Conservation (phyloP, 192 early-diverging fungal genomes). For the Neocallimastix lanati region DNA sequence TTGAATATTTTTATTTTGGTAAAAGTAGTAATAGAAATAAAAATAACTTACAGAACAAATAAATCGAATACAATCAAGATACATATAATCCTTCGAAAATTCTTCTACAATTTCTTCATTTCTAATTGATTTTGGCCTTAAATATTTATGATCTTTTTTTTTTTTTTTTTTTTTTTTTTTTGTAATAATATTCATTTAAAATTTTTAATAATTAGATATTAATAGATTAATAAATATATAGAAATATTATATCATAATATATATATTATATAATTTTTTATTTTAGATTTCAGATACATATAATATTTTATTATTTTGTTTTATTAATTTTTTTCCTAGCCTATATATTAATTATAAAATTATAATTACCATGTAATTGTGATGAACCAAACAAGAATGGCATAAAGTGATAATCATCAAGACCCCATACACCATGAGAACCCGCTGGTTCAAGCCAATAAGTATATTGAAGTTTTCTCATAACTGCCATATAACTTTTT, state of each 20-base stretch:
- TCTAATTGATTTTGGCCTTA: conserved; percentile 58
- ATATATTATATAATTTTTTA: too few species aligned
- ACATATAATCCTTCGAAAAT: conserved; percentile 59
- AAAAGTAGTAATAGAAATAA: too few species aligned
- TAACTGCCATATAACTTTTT: conserved; percentile 61
- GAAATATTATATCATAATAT: too few species aligned
- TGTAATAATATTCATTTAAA: too few species aligned
- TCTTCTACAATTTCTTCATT: conserved; percentile 33
- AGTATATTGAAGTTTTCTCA: conserved; percentile 71
- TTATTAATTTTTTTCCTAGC: too few species aligned
- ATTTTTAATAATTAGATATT: too few species aligned
- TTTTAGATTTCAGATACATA: too few species aligned
- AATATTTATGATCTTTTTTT: conserved; percentile 34
- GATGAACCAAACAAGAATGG: conserved; percentile 84
- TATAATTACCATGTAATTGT: conserved; percentile 43
- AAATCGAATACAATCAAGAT: conserved; percentile 64
- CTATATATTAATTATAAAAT: too few species aligned
- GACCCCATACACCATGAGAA: conserved; percentile 96
- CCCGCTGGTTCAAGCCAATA: conserved; percentile 98
- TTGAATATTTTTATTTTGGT: too few species aligned
- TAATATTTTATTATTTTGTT: too few species aligned
- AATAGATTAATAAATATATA: too few species aligned
- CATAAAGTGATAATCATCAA: conserved; percentile 95
- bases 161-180: too few species aligned
- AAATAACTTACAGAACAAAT: conserved; percentile 21